Base-by-base conservation (phyloP, 2,329 filamentous ascomycete genomes). In the Colletotrichum higginsianum region DNA sequence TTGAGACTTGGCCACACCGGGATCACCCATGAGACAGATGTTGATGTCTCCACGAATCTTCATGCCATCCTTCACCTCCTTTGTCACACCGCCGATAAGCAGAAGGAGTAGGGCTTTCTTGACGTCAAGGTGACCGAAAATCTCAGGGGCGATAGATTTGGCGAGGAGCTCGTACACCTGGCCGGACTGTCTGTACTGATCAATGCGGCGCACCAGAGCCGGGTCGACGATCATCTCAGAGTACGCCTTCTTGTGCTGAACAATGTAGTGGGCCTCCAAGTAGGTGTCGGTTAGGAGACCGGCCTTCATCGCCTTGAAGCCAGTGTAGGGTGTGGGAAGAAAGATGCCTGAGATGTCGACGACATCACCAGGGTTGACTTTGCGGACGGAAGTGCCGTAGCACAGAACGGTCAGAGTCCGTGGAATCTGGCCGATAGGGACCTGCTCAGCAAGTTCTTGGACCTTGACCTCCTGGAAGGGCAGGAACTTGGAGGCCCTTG, bases 391-490 rank as follows among this genome's bases (percentile, higher is more conserved):
- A 72, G 91, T 93, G 72, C 96, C 96, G 79, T 97, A 93, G 82
- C 95, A 98, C 77, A 97, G 90, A 26, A 99, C 86, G 0, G 96
- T 98, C 74, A 99, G 85, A 68, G 94, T 94, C 71, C 96, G 91
- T 42, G 96, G 96, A 77, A 99, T 99, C 80, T 99, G 96, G 61
- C 96, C 96, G 74, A 99, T 97, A 9, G 96, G 96, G 0, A 99
- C 96, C 82, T 99, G 96, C 80, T 99, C 96, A n/a, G 96, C 95
- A 91, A 98, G 94, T 81, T 99, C 96, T 83, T 99, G 96, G 67
- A 99, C 95, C 85, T 98, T 98, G 83, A 98, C 91, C 82, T 99
- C 96, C 82, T 99, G 96, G 86, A 99, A 99, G 4, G 96, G 95
- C 78, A 98, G 85, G 79, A 98, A 99, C 79, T 98, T 99, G 62